Conservation (phyloP, 805 yeast species). For the Starmerella kuoi region DNA sequence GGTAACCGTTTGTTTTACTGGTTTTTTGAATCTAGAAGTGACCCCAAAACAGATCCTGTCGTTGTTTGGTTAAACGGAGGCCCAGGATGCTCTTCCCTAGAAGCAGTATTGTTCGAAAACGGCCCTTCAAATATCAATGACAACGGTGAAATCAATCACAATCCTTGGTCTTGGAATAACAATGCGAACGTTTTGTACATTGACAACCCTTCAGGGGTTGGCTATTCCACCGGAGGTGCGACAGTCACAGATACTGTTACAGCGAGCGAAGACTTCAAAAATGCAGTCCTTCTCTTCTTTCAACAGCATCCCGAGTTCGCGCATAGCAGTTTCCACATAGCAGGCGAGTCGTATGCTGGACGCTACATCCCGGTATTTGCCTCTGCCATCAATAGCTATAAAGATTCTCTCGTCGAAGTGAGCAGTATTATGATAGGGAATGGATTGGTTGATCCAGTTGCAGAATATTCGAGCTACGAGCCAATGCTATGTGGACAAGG, state of each 20-base stretch:
- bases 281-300: slow-evolving; percentile 73
- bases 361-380: slow-evolving; percentile 83
- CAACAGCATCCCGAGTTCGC: slow-evolving; percentile 65
- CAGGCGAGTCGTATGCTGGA: slow-evolving; percentile 92
- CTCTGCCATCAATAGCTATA: slow-evolving; percentile 37
- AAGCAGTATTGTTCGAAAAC: slow-evolving; percentile 81
- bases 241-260: slow-evolving; percentile 48
- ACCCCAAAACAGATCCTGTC: slow-evolving; percentile 76
- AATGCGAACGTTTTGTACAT: slow-evolving; percentile 83
- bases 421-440: slow-evolving; percentile 81
- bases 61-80: slow-evolving; percentile 93
- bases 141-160: slow-evolving; percentile 49
- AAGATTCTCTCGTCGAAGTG: slow-evolving; percentile 47
- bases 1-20: slow-evolving; percentile 75
- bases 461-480: slow-evolving; percentile 65
- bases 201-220: slow-evolving; percentile 91
- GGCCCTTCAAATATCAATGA: slow-evolving; percentile 72
- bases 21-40: slow-evolving; percentile 85
- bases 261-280: slow-evolving; percentile 79
- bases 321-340: slow-evolving; percentile 56
- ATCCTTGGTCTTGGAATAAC: slow-evolving; percentile 82
- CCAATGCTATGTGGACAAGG: slow-evolving; percentile 93
- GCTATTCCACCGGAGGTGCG: slow-evolving; percentile 67
- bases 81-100: slow-evolving; percentile 87
- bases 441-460: slow-evolving; percentile 77